Base-by-base conservation (phyloP, 1,284 basidiomycete genomes). In the Vanrija humicola region DNA sequence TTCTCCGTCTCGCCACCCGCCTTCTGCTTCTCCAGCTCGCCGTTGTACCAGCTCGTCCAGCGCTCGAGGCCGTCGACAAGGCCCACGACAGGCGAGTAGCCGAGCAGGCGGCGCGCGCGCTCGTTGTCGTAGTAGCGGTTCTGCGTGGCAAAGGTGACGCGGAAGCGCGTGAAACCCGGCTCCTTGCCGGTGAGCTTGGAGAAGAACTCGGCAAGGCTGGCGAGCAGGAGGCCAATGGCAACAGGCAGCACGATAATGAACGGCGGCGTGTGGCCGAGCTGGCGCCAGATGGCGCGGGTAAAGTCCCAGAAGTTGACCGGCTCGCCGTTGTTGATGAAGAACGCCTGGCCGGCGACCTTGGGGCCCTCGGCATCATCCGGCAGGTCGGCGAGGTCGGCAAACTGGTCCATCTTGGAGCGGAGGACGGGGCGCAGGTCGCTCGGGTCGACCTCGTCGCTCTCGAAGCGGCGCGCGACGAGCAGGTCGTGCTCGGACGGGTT, bases 261-360 rank as follows among this genome's bases (percentile, higher is more conserved):
- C 9, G 77, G 82, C 25, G 82, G 79, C 28, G 80, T 79, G 73
- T 90, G 88, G 6, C 79, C 80, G 54, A 92, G 82, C 48, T 84
- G 83, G 44, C 83, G 81, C 92, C 92, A 98, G n/a, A 98, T 78
- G 3, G 84, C 78, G 9, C 92, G 84, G 23, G 87, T 82, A 72
- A 96, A 88, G 78, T 98, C 94, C 95, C 95, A 98, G 79, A 98
- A 98, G 70, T 89, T 89, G 55, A 89, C 82, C 1, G 94, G 95
- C 74, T 98, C 94, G 61, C 94, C 93, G 72, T 98, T 98, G 58
- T 94, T 96, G 77, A 99, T 91, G 80, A 95, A 96, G 80, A 96
- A 99, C 0, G 82, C 90, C 74, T 98, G 89, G 0, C 96, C 96
- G 3, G 91, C 93, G 38, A 97, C 89, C 79, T 4, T 72, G 68